Percentiles rank a stretch among this genome's conserved stretches.
These are phyloP conservation scores for Piper betle DNA, from an alignment of 164 flowering plant species.

Conservation along the genomic window DNA sequence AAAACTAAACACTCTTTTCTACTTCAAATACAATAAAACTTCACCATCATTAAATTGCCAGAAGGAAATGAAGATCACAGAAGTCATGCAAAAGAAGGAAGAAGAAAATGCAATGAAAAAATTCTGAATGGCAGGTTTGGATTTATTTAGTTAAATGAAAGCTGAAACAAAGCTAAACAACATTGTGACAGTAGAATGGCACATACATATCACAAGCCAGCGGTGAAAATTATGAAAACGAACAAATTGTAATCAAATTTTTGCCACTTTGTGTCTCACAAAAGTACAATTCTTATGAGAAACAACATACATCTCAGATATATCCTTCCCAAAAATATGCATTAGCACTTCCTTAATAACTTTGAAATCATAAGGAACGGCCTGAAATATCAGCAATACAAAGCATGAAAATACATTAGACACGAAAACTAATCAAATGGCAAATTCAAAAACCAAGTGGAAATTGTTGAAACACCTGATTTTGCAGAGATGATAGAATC, in stretches of 20 bases:
- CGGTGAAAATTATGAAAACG: not conserved
- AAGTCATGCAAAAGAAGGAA: not conserved
- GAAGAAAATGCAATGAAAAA: not conserved
- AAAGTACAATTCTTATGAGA: too few relatives aligned
- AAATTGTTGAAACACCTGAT: slow-evolving; percentile 41
- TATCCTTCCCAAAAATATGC: slow-evolving; percentile 37
- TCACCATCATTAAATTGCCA: not conserved
- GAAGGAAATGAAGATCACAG: not conserved
- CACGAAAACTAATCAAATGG: not conserved
- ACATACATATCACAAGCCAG: not conserved
- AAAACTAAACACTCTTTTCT: not conserved
- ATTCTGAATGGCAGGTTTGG: not conserved
- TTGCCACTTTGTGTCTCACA: not conserved
- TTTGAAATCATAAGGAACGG: slow-evolving; percentile 60
- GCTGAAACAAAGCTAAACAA: not conserved
- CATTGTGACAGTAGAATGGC: not conserved
- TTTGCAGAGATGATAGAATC: slow-evolving; percentile 70
- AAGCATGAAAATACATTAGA: not conserved
- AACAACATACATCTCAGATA: slow-evolving; percentile 58
- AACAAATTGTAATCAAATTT: not conserved
- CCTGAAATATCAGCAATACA: slow-evolving; percentile 28
- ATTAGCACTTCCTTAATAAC: slow-evolving; percentile 47
- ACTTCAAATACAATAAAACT: not conserved
- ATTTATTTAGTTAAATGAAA: too few relatives aligned
- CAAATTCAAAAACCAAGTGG: not conserved